Evolutionary conservation across 768 basidiomycete species (phyloP), one percentile per base, ranked within the genome.

Genomic region (Boletus reticuloceps): DNA sequence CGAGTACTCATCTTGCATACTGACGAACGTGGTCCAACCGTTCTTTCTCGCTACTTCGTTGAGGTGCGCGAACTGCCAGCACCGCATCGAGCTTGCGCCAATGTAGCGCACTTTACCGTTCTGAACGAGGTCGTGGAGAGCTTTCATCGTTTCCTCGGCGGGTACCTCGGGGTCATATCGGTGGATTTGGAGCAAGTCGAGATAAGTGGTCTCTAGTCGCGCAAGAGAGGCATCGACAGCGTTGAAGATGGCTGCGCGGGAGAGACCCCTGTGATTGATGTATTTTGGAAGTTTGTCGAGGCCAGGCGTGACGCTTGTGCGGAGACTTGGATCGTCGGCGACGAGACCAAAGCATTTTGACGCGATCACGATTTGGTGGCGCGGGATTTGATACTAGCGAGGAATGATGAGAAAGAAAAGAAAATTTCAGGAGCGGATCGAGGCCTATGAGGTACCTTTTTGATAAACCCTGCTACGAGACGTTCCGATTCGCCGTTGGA

Each of bases 11-110:
- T 75, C 73, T 65, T 84, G 82, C 74, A 83, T 81, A 54, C 79
- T 78, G 43, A 81, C 72, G 58, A 84, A 83, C 54, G 72, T 76
- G 7, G 82, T 82, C 73, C 81, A 80, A 6, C 74, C 74, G 19
- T 79, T 65, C 49, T 68, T 67, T 34, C 68, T 66, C 7, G 81
- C 81, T 4, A 77, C 72, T 31, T 76, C 72, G 52, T 80, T 77
- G 64, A 81, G 64, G 52, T 70, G 58, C 13, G 72, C 70, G 38
- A 79, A 76, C 44, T 80, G 72, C 77, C 77, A 80, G 14, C 75
- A 64, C 9, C 71, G 66, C 76, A 79, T 77, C 43, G 75, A 77
- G 50, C 76, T 77, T 4, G 74, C 76, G 4, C 78, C 79, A 36
- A 81, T 75, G 58, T 82, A 83, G 37, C 80, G 67, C 20, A 79